Conservation (phyloP, 75 land plant genomes). For the Pseudotsuga menziesii region DNA sequence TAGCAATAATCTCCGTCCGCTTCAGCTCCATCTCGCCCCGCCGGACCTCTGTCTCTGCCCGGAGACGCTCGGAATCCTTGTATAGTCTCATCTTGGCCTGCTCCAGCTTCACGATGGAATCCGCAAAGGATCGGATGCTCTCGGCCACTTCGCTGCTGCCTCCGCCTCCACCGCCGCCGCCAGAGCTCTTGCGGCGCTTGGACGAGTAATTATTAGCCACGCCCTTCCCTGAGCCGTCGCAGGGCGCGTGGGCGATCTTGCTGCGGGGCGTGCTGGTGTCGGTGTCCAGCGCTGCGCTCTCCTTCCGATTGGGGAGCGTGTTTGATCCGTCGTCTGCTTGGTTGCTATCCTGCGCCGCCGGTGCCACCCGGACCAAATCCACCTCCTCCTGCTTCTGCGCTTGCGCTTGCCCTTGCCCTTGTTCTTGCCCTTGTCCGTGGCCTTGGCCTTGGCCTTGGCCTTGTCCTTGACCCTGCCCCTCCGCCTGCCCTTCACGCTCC, state of each 20-base stretch:
- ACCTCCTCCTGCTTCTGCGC: not conserved
- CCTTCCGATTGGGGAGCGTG: conserved; percentile 9
- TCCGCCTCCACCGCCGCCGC: not conserved
- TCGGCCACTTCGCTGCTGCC: conserved; percentile 27
- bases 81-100: conserved; percentile 43
- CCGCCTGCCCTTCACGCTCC: not conserved
- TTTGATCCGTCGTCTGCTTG: conserved; percentile 14
- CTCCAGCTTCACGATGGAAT: conserved; percentile 42
- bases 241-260: conserved; percentile 1
- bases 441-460: not conserved
- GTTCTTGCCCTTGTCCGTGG: not conserved
- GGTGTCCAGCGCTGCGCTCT: conserved; percentile 8
- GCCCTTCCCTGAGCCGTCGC: not conserved
- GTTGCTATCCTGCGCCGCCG: conserved; percentile 14
- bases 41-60: conserved; percentile 50
- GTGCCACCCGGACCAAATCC: not conserved
- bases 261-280: conserved; percentile 8
- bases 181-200: not conserved
- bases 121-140: conserved; percentile 50
- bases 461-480: not conserved
- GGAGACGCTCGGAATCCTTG: conserved; percentile 38
- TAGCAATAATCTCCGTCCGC: conserved; percentile 61
- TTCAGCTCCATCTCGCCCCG: conserved; percentile 61
- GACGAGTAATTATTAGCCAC: not conserved
- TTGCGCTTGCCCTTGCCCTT: conserved; percentile 1